Base-by-base conservation (phyloP, 2,329 filamentous ascomycete species). In the Ophiostoma novo-ulmi region DNA sequence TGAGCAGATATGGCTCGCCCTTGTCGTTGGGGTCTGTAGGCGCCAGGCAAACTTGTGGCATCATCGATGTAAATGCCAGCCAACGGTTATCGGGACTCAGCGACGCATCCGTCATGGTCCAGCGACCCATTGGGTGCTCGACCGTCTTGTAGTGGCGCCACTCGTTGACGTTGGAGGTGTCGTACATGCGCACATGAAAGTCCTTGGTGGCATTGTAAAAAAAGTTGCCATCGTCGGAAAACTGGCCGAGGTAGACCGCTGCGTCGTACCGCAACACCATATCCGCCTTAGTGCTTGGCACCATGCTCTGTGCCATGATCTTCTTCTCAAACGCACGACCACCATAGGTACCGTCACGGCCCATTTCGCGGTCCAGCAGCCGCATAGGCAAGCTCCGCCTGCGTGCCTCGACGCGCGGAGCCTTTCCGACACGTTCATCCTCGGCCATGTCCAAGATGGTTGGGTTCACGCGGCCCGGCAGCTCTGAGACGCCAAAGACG, bases 61-160 rank as follows among this genome's bases (percentile, higher is more conserved):
- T 86, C 71, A 98, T 96, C 6, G 93, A 97, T 63, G 92, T 94
- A 78, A 97, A 98, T 10, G 94, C 95, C 1, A 99, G 83, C 81
- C 91, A 95, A 75, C 88, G 91, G 78, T 97, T 98, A 81, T 98
- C 93, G 0, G 94, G 93, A 72, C 92, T 96, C 63, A 98, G 80
- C 0, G 92, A 91, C 1, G 94, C 94, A 80, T 99, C 95, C 17
- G 95, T 98, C 74, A 99, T 90, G 0, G 94, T 98, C 95, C 95
- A 99, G 76, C 92, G 90, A 2, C 94, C 95, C 74, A 89, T 91
- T 0, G 93, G 93, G 79, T 95, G 97, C 38, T 84, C 82, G 5
- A 93, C 92, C 0, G 91, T 94, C 81, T 94, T 98, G 83, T 97
- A 97, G 79, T 97, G 94, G 78, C 90, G 91, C 95, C 95, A 99